These are phyloP conservation scores for Physcomitrium patens DNA, from an alignment of 225 moss, liverwort and hornwort species.

Conservation along the genomic window DNA sequence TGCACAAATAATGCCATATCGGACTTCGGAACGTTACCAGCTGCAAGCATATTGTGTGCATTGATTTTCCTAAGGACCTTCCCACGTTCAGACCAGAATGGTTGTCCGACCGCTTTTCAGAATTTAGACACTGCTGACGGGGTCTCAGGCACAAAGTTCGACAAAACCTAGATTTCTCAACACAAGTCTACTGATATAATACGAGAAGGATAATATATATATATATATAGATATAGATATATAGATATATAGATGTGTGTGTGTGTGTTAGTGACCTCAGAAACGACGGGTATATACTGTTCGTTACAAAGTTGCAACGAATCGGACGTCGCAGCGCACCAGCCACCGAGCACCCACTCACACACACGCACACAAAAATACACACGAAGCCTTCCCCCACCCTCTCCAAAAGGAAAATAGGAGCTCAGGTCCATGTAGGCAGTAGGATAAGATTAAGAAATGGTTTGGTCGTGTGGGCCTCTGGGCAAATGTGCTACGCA, in stretches of 20 bases:
- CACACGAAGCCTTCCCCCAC: too few relatives aligned
- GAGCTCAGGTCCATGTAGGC: constrained; percentile 17
- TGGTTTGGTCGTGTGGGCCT: constrained; percentile 1
- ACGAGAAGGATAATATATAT: background rate
- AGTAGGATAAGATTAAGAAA: constrained; percentile 3
- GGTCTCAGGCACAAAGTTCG: constrained; percentile 12
- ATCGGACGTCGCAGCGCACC: too few relatives aligned
- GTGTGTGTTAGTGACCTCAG: too few relatives aligned
- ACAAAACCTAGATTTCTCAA: constrained; percentile 11
- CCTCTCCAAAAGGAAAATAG: background rate
- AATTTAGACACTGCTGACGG: constrained; percentile 13
- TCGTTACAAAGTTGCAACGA: too few relatives aligned
- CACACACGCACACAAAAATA: too few relatives aligned
- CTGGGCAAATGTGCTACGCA: background rate
- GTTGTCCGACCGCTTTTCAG: constrained; percentile 21
- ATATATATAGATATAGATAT: too few relatives aligned
- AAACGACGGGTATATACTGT: too few relatives aligned
- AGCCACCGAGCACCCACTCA: too few relatives aligned
- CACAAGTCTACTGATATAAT: background rate
- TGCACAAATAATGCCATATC: too few relatives aligned
- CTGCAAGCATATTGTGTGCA: background rate
- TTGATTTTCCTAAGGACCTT: constrained; percentile 26
- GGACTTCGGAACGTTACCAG: constrained; percentile 3
- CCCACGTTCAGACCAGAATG: constrained; percentile 29
- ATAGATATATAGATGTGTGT: too few relatives aligned